These are phyloP conservation scores for Nakaseomyces bracarensis DNA, from an alignment of 1,139 yeast species.

Conservation along the genomic window DNA sequence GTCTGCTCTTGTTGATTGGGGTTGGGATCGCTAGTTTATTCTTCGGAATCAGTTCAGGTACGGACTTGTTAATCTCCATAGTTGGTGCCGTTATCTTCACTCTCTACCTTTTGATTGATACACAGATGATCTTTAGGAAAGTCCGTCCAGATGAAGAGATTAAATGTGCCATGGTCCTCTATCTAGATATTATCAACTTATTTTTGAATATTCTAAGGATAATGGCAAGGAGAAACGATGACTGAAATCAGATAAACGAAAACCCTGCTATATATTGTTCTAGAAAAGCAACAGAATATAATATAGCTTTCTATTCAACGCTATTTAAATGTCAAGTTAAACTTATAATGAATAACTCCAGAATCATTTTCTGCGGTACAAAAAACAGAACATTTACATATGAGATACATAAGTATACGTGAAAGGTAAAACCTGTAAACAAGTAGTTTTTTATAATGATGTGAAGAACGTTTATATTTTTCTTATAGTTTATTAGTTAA, in stretches of 20 bases:
- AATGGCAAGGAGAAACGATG: constrained; percentile 44
- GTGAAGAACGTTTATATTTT: constrained; percentile 7
- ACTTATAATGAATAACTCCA: too few species aligned
- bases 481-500: constrained; percentile 4
- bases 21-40: constrained; percentile 64
- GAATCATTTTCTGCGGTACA: too few species aligned
- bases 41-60: constrained; percentile 48
- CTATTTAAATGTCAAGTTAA: too few species aligned
- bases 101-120: constrained; percentile 68
- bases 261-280: too few species aligned
- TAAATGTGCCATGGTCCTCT: constrained; percentile 66
- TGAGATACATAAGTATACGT: too few species aligned
- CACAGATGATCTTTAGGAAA: constrained; percentile 72
- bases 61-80: constrained; percentile 59
- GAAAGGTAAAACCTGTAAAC: too few species aligned
- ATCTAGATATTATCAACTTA: constrained; percentile 74
- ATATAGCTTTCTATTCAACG: too few species aligned
- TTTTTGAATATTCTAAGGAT: constrained; percentile 70
- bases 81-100: constrained; percentile 70
- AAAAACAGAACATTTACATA: too few species aligned
- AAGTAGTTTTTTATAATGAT: background rate
- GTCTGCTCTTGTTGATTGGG: constrained; percentile 63
- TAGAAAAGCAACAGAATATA: too few species aligned
- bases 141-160: constrained; percentile 82
- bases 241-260: too few species aligned